Evolutionary conservation across 306 rosid genomes (phyloP), one percentile per base, ranked within the genome.

Genomic region (Rosa chinensis): DNA sequence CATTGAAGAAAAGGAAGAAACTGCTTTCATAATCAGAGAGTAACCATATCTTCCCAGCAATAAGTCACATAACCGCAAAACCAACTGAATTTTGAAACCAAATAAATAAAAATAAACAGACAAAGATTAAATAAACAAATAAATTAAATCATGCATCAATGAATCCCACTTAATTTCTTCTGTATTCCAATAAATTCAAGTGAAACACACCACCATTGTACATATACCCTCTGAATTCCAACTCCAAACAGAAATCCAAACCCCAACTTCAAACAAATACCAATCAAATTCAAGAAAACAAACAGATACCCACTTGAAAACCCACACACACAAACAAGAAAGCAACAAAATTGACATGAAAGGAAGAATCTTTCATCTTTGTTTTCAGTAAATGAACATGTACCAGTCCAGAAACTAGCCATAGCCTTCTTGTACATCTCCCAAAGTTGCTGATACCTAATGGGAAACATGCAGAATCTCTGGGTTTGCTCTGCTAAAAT

Each of bases 381-480:
- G 37, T 32, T 32, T 35, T 37, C 5, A 5, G 1, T 16, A 32
- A 32, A 35, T 4, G n/a, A 42, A 42, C 44, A 77, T 56, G 43
- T 83, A 94, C 98, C 98, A n/a, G 97, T 94, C 97, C 98, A 94
- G 67, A 94, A 94, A 85, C 97, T 94, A 83, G 98, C 98, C 85
- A 82, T 56, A 35, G 97, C 96, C 84, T 94, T 94, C 83, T 94
- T 94, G 85, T 94, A 94, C 97, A 94, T 92, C 85, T 94, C 96
- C 98, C 98, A 94, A 45, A 94, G 74, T 70, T 90, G 89, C 62
- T 91, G 82, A 81, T 92, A 83, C 67, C 90, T 78, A 70, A 92
- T 82, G 28, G 98, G 98, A 66, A 94, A 92, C 98, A 90, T 94
- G 66, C 94, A 94, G 75, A 94, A 90, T 77, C 93, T 89, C 89